Evolutionary conservation across 2,329 filamentous ascomycete genomes (phyloP).

Genomic region (Sporothrix pallida): DNA sequence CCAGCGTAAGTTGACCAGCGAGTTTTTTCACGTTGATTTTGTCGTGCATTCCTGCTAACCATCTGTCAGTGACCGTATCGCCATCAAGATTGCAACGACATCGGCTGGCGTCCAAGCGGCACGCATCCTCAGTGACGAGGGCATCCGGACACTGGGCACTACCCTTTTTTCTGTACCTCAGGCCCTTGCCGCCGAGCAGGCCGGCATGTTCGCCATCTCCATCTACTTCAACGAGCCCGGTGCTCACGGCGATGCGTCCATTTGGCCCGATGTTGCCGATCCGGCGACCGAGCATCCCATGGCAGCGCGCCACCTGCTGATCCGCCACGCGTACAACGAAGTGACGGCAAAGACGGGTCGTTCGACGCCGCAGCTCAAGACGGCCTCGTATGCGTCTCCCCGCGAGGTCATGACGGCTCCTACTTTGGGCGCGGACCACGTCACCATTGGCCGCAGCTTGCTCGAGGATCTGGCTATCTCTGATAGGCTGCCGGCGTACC

Average conservation of each 20-base stretch:
- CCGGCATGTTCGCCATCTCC: slow-evolving; percentile 27
- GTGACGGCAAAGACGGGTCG: slow-evolving; percentile 7
- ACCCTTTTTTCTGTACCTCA: slow-evolving; percentile 19
- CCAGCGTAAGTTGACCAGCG: background rate
- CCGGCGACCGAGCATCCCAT: slow-evolving; percentile 19
- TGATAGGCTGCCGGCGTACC: slow-evolving; percentile 12
- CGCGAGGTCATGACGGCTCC: slow-evolving; percentile 18
- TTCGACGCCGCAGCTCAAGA: slow-evolving; percentile 18
- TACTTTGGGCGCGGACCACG: slow-evolving; percentile 13
- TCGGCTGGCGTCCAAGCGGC: slow-evolving; percentile 1
- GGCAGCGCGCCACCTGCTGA: slow-evolving; percentile 17
- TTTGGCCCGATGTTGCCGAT: slow-evolving; percentile 19
- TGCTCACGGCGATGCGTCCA: slow-evolving; percentile 19
- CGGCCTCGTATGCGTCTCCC: slow-evolving; percentile 21
- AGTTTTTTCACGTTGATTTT: too few relatives aligned
- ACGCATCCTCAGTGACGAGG: background rate
- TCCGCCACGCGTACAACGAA: slow-evolving; percentile 21
- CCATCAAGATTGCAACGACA: background rate
- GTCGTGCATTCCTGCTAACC: too few relatives aligned
- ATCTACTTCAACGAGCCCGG: slow-evolving; percentile 26
- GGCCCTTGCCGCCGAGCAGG: slow-evolving; percentile 11
- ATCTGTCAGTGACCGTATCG: background rate
- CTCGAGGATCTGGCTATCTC: slow-evolving; percentile 21
- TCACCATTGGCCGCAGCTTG: slow-evolving; percentile 21
- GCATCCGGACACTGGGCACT: background rate